phyloP scores from a whole-genome alignment of 768 basidiomycete genomes.

The Tricholomella constricta region DNA sequence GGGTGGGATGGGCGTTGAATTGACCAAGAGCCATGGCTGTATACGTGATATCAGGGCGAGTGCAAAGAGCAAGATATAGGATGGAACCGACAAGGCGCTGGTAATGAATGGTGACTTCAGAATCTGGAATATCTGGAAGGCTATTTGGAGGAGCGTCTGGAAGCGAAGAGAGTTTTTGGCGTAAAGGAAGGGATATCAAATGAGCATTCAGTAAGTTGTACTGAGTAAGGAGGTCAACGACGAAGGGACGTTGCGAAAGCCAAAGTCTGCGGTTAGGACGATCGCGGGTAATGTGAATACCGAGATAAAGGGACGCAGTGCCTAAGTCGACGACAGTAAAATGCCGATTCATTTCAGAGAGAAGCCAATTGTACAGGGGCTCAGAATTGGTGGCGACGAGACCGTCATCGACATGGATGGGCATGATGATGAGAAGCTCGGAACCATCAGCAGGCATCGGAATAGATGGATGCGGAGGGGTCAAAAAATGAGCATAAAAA shows the following conservation, averaged over 20 bases:
- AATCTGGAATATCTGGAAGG: conserved; percentile 15
- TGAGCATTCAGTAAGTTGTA: conserved; percentile 10
- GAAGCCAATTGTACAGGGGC: conserved; percentile 20
- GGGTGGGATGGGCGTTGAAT: conserved; percentile 29
- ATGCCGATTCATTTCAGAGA: conserved; percentile 7
- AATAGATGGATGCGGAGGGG: conserved; percentile 18
- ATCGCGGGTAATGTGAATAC: conserved; percentile 12
- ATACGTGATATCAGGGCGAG: conserved; percentile 36
- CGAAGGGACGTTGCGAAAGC: conserved; percentile 13
- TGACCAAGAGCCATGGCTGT: no score
- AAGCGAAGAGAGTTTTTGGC: neutral
- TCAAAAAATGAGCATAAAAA: conserved; percentile 19
- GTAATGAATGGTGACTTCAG: no score
- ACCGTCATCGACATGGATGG: conserved; percentile 29
- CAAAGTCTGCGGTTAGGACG: neutral
- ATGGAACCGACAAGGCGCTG: no score
- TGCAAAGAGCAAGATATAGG: conserved; percentile 30
- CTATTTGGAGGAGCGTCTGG: conserved; percentile 2
- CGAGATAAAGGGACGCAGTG: neutral
- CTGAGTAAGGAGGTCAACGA: conserved; percentile 10
- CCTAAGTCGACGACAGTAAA: conserved; percentile 4
- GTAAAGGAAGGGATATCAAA: neutral
- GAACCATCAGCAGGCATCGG: conserved; percentile 15
- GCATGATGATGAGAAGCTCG: conserved; percentile 18
- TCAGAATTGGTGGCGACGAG: conserved; percentile 20